Conservation (phyloP, 192 early-diverging fungal species). For the Gonapodya sp. region DNA sequence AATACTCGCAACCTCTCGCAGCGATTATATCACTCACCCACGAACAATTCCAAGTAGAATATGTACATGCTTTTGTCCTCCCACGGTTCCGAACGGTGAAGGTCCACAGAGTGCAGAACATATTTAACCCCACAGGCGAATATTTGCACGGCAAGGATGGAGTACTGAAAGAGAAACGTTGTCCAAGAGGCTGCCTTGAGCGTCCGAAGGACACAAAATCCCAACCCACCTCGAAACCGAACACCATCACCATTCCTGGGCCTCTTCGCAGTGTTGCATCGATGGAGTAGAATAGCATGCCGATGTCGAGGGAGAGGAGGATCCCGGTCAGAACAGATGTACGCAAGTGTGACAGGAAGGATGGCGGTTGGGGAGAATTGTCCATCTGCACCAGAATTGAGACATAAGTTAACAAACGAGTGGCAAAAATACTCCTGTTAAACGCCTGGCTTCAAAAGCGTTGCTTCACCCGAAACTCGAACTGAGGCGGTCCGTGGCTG, state of each 20-base stretch:
- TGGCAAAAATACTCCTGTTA: too few species aligned
- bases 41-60: constrained; percentile 81
- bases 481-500: too few species aligned
- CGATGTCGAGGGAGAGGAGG: constrained; percentile 59
- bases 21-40: constrained; percentile 55
- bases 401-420: too few species aligned
- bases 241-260: constrained; percentile 91
- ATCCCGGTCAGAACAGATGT: constrained; percentile 58
- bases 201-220: background rate
- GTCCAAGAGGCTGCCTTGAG: background rate
- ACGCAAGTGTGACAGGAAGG: constrained; percentile 56
- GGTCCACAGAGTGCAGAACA: constrained; percentile 75
- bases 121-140: constrained; percentile 73
- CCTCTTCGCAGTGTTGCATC: constrained; percentile 52
- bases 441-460: too few species aligned
- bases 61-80: constrained; percentile 88
- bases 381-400: constrained; percentile 58
- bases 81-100: constrained; percentile 73
- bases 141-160: constrained; percentile 72
- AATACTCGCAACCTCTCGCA: too few species aligned
- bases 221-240: constrained; percentile 81
- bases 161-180: constrained; percentile 52
- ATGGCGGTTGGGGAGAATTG: constrained; percentile 50
- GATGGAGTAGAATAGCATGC: constrained; percentile 63
- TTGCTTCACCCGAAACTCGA: too few species aligned